Percentiles rank a stretch among this genome's conserved stretches.
phyloP scores from a whole-genome alignment of 2,329 filamentous ascomycete genomes.

The Hypoxylon sp. region DNA sequence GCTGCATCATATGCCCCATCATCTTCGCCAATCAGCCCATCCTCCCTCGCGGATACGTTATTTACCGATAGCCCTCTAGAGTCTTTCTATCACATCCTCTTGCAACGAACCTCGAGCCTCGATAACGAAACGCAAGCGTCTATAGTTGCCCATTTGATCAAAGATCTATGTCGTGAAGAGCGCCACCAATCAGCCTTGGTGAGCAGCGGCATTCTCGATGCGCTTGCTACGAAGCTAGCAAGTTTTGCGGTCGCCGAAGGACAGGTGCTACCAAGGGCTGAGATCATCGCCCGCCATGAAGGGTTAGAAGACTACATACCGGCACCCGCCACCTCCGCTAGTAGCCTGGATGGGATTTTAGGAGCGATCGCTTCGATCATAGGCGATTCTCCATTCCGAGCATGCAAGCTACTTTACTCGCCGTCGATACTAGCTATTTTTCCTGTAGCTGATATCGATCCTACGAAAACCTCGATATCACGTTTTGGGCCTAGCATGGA shows the following conservation, averaged over 20 bases:
- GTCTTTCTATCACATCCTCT: slow-evolving; percentile 76
- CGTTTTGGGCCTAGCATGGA: slow-evolving; percentile 68
- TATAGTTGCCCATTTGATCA: slow-evolving; percentile 71
- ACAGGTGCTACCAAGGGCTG: slow-evolving; percentile 76
- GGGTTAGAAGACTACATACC: slow-evolving; percentile 72
- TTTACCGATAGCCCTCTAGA: slow-evolving; percentile 75
- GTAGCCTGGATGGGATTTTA: slow-evolving; percentile 78
- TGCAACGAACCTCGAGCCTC: slow-evolving; percentile 67
- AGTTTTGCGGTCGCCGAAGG: slow-evolving; percentile 78
- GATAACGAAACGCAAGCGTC: slow-evolving; percentile 73
- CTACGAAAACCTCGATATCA: slow-evolving; percentile 63
- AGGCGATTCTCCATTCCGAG: slow-evolving; percentile 82
- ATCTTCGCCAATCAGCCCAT: slow-evolving; percentile 64
- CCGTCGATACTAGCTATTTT: slow-evolving; percentile 79
- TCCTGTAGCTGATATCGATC: slow-evolving; percentile 70
- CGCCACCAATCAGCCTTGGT: slow-evolving; percentile 79
- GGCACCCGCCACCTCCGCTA: slow-evolving; percentile 69
- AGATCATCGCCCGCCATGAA: slow-evolving; percentile 67
- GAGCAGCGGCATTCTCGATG: slow-evolving; percentile 81
- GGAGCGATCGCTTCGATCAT: slow-evolving; percentile 84
- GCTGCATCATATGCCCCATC: slow-evolving; percentile 71
- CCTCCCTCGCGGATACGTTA: slow-evolving; percentile 72
- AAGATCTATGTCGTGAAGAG: slow-evolving; percentile 76
- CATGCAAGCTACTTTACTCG: slow-evolving; percentile 78
- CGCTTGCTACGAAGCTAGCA: slow-evolving; percentile 80